Percentiles rank a stretch among this genome's conserved stretches.
Evolutionary conservation across 2,329 filamentous ascomycete species (phyloP).

Genomic region (Arachnomyces sp.): DNA sequence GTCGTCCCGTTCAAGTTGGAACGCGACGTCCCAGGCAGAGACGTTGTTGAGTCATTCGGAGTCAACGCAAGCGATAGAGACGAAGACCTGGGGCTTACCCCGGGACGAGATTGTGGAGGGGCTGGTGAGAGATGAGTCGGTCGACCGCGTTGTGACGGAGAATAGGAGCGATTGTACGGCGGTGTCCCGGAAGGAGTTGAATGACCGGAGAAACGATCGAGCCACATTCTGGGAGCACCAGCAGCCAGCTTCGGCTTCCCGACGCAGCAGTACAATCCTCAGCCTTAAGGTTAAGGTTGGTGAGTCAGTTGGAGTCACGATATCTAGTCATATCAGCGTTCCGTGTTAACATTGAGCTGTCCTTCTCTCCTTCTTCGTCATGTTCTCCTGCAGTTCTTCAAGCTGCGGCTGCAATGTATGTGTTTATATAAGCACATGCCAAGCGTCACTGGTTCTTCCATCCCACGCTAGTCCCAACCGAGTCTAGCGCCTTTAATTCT

Average conservation of each 20-base stretch:
- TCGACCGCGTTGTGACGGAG: slow-evolving; percentile 60
- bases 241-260: not conserved
- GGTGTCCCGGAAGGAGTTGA: slow-evolving; percentile 56
- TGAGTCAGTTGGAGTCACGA: too few species aligned
- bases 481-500: too few species aligned
- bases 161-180: slow-evolving; percentile 59
- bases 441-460: slow-evolving; percentile 5
- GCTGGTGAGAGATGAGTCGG: slow-evolving; percentile 62
- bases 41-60: slow-evolving; percentile 66
- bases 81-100: slow-evolving; percentile 62
- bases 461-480: slow-evolving; percentile 16
- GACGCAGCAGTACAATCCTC: not conserved
- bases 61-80: slow-evolving; percentile 66
- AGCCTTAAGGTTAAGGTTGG: too few species aligned
- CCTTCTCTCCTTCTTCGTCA: too few species aligned
- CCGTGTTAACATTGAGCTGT: too few species aligned
- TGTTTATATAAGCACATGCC: not conserved
- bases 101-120: slow-evolving; percentile 58
- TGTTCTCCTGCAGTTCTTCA: too few species aligned
- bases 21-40: slow-evolving; percentile 58
- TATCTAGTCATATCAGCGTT: too few species aligned
- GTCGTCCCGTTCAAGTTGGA: slow-evolving; percentile 59
- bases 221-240: slow-evolving; percentile 58
- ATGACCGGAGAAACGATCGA: slow-evolving; percentile 73
- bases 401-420: too few species aligned